Evolutionary conservation across 129 eudicot species (phyloP).

Genomic region (Centrapalus pauciflorus): DNA sequence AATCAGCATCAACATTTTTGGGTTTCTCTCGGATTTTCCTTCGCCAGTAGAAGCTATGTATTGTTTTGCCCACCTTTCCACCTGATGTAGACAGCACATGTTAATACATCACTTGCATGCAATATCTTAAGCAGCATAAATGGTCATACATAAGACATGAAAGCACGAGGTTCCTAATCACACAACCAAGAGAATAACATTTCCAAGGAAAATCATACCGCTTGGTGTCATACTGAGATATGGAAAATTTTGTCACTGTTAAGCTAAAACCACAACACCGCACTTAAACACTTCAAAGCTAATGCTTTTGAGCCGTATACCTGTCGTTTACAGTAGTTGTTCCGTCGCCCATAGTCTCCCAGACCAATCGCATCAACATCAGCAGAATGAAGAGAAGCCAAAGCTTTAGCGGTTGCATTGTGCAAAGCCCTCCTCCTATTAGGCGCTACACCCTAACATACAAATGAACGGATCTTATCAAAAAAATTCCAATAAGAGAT

Average conservation of each 20-base stretch:
- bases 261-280: neutral
- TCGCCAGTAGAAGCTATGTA: conserved; percentile 85
- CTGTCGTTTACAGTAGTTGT: conserved; percentile 91
- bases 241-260: neutral
- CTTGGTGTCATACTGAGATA: neutral
- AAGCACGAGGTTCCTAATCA: neutral
- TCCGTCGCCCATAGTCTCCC: conserved; percentile 64
- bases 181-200: neutral
- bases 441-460: conserved; percentile 63
- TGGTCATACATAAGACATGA: neutral
- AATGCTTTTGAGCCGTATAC: conserved; percentile 21
- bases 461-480: neutral
- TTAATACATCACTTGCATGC: neutral
- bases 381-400: conserved; percentile 85
- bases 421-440: conserved; percentile 55
- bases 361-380: conserved; percentile 83
- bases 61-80: conserved; percentile 93
- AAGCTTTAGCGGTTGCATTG: conserved; percentile 69
- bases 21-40: conserved; percentile 89
- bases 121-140: neutral
- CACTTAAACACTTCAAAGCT: neutral
- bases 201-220: neutral
- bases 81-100: conserved; percentile 38
- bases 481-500: neutral
- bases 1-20: conserved; percentile 66